Percentiles rank a stretch among this genome's conserved stretches.
Evolutionary conservation across 2,329 filamentous ascomycete species (phyloP).

Genomic region (Aspergillus fijiensis): DNA sequence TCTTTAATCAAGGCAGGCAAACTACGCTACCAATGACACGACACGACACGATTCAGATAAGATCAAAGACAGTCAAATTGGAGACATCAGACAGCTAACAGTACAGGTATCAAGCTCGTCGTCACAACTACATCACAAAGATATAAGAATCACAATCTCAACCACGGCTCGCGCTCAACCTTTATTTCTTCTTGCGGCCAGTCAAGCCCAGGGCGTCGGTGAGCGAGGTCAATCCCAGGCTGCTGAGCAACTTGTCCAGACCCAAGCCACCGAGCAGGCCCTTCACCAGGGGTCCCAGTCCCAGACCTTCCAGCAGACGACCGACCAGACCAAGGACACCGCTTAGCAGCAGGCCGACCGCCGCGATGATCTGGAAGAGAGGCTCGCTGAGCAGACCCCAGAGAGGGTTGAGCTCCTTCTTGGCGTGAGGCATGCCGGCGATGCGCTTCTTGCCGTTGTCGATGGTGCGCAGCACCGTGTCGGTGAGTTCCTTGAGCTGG

Average conservation of each 20-base stretch:
- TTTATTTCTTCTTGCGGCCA: conserved; percentile 50
- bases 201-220: conserved; percentile 42
- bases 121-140: not conserved
- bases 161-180: not conserved
- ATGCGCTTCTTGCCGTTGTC: conserved; percentile 87
- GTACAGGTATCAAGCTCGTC: not conserved
- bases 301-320: conserved; percentile 74
- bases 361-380: conserved; percentile 87
- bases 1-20: not conserved
- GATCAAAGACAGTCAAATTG: not conserved
- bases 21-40: no score
- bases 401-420: conserved; percentile 90
- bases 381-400: conserved; percentile 75
- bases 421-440: conserved; percentile 86
- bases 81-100: not conserved
- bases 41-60: not conserved
- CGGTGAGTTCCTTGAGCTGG: conserved; percentile 78
- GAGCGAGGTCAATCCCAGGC: conserved; percentile 53
- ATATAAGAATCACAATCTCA: not conserved
- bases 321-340: conserved; percentile 85
- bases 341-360: conserved; percentile 76
- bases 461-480: conserved; percentile 76
- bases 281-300: conserved; percentile 77
- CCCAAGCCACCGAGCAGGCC: conserved; percentile 74
- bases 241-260: conserved; percentile 52